These are phyloP conservation scores for Leishmania gerbilli DNA, from an alignment of 208 protist species.

Conservation along the genomic window DNA sequence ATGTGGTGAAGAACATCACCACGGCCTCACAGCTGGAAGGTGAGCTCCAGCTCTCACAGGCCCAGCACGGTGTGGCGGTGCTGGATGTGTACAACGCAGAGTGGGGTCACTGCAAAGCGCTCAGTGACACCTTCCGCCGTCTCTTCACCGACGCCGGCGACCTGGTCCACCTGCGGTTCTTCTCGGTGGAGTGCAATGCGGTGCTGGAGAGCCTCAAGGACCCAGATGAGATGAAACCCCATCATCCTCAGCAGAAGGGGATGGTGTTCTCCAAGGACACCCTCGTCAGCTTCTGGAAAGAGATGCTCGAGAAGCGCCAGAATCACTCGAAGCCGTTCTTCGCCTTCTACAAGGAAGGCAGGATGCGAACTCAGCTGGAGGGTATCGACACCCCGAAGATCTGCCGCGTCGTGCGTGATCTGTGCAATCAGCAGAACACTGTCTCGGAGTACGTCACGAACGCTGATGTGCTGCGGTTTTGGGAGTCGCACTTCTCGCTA, in stretches of 20 bases:
- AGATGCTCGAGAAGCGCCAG: constrained; percentile 56
- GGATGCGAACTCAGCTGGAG: constrained; percentile 62
- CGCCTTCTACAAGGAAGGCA: constrained; percentile 89
- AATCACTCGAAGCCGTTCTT: constrained; percentile 89
- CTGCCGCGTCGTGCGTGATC: constrained; percentile 63
- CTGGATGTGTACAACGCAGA: constrained; percentile 89
- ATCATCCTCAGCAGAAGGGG: constrained; percentile 31
- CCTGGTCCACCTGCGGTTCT: constrained; percentile 79
- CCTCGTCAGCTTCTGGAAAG: constrained; percentile 55
- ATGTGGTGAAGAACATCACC: constrained; percentile 84
- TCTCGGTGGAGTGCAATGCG: constrained; percentile 84
- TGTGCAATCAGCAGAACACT: constrained; percentile 77
- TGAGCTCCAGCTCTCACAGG: constrained; percentile 78
- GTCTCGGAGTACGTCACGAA: constrained; percentile 81
- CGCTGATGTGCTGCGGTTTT: constrained; percentile 64
- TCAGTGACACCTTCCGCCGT: constrained; percentile 86
- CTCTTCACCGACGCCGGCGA: constrained; percentile 83
- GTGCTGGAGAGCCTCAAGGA: constrained; percentile 71
- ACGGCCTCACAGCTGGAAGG: constrained; percentile 69
- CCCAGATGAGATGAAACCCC: constrained; percentile 31
- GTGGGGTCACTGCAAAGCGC: constrained; percentile 86
- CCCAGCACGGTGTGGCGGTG: constrained; percentile 83
- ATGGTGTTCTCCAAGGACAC: constrained; percentile 69
- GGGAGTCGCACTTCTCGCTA: constrained; percentile 65
- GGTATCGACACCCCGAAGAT: constrained; percentile 89